phyloP scores from a whole-genome alignment of 306 rosid species.

The Citrullus mucosospermus region DNA sequence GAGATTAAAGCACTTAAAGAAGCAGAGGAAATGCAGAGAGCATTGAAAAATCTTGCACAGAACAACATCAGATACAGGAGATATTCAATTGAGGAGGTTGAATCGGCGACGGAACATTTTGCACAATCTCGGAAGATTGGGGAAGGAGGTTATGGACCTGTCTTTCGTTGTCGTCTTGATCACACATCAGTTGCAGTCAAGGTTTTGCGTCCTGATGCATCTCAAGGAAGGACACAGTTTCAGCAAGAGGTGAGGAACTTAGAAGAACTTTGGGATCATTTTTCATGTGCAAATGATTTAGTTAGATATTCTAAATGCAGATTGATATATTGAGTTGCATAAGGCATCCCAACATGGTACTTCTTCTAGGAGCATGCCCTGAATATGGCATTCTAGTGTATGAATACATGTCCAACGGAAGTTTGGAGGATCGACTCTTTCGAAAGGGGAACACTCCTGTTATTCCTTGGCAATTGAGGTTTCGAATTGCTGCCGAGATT shows the following conservation, averaged over 20 bases:
- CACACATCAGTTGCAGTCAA: slow-evolving; percentile 81
- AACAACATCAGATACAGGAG: slow-evolving; percentile 50
- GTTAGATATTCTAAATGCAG: slow-evolving; percentile 27
- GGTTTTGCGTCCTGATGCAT: slow-evolving; percentile 69
- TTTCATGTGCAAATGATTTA: not conserved
- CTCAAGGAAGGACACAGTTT: slow-evolving; percentile 73
- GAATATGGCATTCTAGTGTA: slow-evolving; percentile 72
- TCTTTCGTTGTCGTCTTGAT: slow-evolving; percentile 54
- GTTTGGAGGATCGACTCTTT: slow-evolving; percentile 61
- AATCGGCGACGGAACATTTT: slow-evolving; percentile 53
- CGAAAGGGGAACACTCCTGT: slow-evolving; percentile 27
- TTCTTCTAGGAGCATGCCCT: slow-evolving; percentile 89
- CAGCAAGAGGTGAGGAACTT: slow-evolving; percentile 73
- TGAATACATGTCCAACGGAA: slow-evolving; percentile 92
- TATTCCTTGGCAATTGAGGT: slow-evolving; percentile 63
- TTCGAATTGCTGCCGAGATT: slow-evolving; percentile 69
- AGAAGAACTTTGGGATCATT: not conserved
- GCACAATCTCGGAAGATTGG: slow-evolving; percentile 59
- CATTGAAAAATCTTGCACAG: slow-evolving; percentile 40
- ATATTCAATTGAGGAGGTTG: slow-evolving; percentile 71
- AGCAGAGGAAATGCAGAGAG: slow-evolving; percentile 51
- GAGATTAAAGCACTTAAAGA: slow-evolving; percentile 50
- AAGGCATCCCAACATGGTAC: slow-evolving; percentile 96
- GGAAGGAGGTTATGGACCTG: slow-evolving; percentile 96
- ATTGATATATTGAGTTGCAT: slow-evolving; percentile 82